Base-by-base conservation (phyloP, 148 eudicot species). In the Talinum fruticosum region DNA sequence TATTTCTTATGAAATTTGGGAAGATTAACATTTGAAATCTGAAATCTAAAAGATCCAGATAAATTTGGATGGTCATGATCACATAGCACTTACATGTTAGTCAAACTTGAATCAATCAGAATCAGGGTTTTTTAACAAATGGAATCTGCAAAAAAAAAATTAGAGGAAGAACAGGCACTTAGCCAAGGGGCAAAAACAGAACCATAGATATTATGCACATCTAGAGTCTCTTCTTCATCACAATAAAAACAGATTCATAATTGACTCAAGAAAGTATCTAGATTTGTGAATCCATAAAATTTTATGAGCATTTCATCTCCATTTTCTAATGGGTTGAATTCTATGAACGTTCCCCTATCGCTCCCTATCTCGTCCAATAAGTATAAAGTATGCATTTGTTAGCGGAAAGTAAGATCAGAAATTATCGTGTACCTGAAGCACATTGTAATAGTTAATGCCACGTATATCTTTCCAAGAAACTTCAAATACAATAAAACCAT, bases 401-500 rank as follows among this genome's bases (percentile, higher is more conserved):
- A 51, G 57, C 57, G 16, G 21, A 49, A 15, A 51, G 57, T 13
- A 26, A 62, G 4, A 28, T 10, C 14, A 7, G 18, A 62, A 62
- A 47, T 47, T 28, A 47, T 12, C 1, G 21, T 13, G 51, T 79
- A 96, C 99, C 95, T 93, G 99, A 86, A 96, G 99, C 84, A 90
- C 93, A 86, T 91, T 96, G 71, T 81, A 83, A 84, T 96, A 96
- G 87, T 93, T 93, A 61, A 96, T 86, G 36, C 99, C 99, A 23
- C 97, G 97, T 13, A 96, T 92, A 77, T 93, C 89, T 18, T 79
- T 75, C 97, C 97, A 96, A 62, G 81, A 82, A 81, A 93, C 95
- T 87, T 96, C 97, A 73, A 96, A 96, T 21, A 93, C 91, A 53
- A 96, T 93, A 79, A 93, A 91, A 32, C 99, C 99, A 83, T 87